Evolutionary conservation across 768 basidiomycete species (phyloP), one percentile per base, ranked within the genome.

Genomic region (Daedalea quercina): DNA sequence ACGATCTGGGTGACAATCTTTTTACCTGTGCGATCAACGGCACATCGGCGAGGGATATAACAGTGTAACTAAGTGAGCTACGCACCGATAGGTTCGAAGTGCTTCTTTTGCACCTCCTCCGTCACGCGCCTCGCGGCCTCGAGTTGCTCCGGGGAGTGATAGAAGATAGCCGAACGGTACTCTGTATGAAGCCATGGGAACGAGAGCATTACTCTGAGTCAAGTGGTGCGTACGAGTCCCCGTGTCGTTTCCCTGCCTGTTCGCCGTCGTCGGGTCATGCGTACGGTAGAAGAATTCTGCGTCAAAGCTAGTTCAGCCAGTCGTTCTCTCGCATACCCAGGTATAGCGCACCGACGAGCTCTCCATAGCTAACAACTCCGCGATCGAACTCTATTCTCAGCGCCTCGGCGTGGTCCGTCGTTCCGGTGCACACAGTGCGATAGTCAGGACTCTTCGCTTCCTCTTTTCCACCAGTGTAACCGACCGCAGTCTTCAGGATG

Each of bases 91-190:
- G 84, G 81, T 7, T 81, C 81, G 60, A 87, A 94, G 65, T 94
- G 80, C 67, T 88, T 87, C 51, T 77, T 81, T 67, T 94, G 87
- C 1, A 97, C 81, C 65, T 94, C 87, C 33, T 77, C 77, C 0
- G 88, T 93, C 1, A 97, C 83, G 20, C 81, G 77, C 60, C 82
- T 74, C 2, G 94, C 95, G 53, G 82, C 79, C 31, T 73, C 64
- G 35, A 72, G 71, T 65, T 97, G 95, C 59, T 88, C 89, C 0
- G 78, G 74, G 0, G 81, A 78, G 60, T 87, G 72, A 13, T 81
- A 85, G 69, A 94, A 97, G 64, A 98, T 95, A 12, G 82, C 90
- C 1, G 93, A 94, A 46, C 95, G 90, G 66, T 97, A 97, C 69
- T 97, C 91, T 89, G 65, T 17, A 23, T 34, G 24, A 17, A 44